Evolutionary conservation across 805 yeast species (phyloP), one percentile per base, ranked within the genome.

Genomic region (Sporopachydermia quercuum): DNA sequence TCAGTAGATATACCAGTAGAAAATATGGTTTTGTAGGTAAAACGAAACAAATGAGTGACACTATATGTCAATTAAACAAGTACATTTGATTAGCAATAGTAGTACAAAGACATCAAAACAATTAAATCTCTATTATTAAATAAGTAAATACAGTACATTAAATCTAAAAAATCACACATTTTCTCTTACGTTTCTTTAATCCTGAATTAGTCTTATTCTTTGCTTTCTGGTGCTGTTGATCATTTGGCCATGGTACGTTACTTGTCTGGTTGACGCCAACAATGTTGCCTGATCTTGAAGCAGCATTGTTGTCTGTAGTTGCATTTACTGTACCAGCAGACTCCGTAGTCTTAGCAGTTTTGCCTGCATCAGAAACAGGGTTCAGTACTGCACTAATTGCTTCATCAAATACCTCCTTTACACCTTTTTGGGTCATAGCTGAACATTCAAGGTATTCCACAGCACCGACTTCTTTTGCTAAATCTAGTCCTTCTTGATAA

Each of bases 371-470:
- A 18, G 40, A 41, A 14, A 76, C 71, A 18, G 77, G 75, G 44
- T 66, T 60, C 40, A 78, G 66, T 8, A 79, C 87, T 0, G 78
- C 67, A 45, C 75, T 71, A 33, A 85, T 84, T 5, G 94, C 93
- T 43, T 63, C 75, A 50, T 86, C 94, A 49, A 86, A 86, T 4
- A 85, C 80, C 41, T 78, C 80, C 53, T 79, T 80, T 37, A 86
- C 85, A 13, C 95, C 95, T 40, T 68, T 70, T 60, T 85, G 95
- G 15, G 89, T 78, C 8, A 87, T 80, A 5, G 96, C 94, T 3
- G 94, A 83, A 58, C 95, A 85, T 62, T 86, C 96, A 44, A 81
- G 62, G 57, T 82, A 85, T 39, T 71, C 73, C 46, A 78, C 70
- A 27, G 91, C 79, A 2, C 82, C 79, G 38, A 78, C 63, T 35